Percentiles rank a stretch among this genome's conserved stretches.
These are phyloP conservation scores for Simplicillium aogashimaense DNA, from an alignment of 2,329 filamentous ascomycete genomes.

Conservation along the genomic window DNA sequence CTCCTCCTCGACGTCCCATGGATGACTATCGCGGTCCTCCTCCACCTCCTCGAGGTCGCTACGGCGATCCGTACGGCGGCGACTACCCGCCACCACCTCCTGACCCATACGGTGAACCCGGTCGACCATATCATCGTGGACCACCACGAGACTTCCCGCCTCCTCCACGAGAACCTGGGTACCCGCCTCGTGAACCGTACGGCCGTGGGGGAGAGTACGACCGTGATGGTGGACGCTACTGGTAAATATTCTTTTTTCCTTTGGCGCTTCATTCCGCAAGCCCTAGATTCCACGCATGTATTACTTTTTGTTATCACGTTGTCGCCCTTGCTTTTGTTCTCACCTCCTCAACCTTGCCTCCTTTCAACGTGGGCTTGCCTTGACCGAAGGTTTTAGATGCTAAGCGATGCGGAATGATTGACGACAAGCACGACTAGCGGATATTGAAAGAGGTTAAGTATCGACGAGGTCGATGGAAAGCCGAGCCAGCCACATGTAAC, in stretches of 20 bases:
- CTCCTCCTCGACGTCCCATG: slow-evolving; percentile 66
- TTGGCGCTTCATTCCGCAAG: no score
- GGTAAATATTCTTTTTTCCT: slow-evolving; percentile 24
- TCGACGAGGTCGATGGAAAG: no score
- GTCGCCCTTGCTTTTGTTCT: slow-evolving; percentile 10
- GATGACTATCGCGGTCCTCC: slow-evolving; percentile 67
- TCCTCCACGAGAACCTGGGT: slow-evolving; percentile 29
- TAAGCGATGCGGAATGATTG: no score
- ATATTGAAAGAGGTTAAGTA: no score
- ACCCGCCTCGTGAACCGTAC: slow-evolving; percentile 24
- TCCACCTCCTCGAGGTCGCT: slow-evolving; percentile 48
- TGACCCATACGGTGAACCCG: slow-evolving; percentile 49
- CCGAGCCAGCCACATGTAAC: no score
- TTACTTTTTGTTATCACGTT: no score
- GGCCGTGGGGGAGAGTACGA: slow-evolving; percentile 24
- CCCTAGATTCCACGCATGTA: no score
- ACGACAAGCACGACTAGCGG: no score
- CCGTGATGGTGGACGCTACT: slow-evolving; percentile 40
- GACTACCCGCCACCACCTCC: slow-evolving; percentile 55
- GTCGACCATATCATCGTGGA: slow-evolving; percentile 43
- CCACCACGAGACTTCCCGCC: slow-evolving; percentile 38
- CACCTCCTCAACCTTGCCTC: slow-evolving; percentile 9
- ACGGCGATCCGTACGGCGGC: slow-evolving; percentile 69
- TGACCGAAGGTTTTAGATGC: slow-evolving; percentile 25
- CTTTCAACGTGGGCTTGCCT: slow-evolving; percentile 14